Evolutionary conservation across 2,329 filamentous ascomycete genomes (phyloP), one percentile per base, ranked within the genome.

Genomic region (Neurospora sp.): DNA sequence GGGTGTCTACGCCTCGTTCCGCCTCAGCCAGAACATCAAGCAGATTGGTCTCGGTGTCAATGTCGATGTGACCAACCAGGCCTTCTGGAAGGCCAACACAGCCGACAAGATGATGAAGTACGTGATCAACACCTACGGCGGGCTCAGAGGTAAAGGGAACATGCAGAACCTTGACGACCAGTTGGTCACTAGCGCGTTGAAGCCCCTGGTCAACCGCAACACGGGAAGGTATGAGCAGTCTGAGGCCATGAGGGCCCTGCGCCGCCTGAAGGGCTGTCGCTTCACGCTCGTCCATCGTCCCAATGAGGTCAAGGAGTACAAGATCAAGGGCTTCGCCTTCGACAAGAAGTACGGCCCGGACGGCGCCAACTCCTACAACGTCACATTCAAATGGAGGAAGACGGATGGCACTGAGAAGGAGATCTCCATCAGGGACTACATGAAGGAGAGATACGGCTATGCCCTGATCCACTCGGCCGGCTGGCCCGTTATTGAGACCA

Each of bases 21-120:
- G 93, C 58, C 86, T 95, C 28, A 91, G 90, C 66, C 85, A 92
- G 72, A 79, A 75, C 71, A 75, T 73, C 70, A 80, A 82, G 1
- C 84, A 87, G 39, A 85, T 87, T 36, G 88, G 87, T 9, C 84
- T 98, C 6, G 88, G 91, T 0, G 82, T 99, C 77, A 98, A 97
- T 75, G 89, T 97, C 11, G 95, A 99, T 76, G 91, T 97, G 38
- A 91, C 94, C 70, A 97, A 98, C 77, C 92, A 93, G 0, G 92
- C 91, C 13, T 99, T 99, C 81, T 98, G 92, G 91, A 85, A 80
- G 0, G 79, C 77, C 1, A 79, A 82, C 66, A 77, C 76, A 0
- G 68, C 87, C 4, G 80, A 81, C 19, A 74, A 80, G 3, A 70
- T 86, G 2, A 77, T 77, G 0, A 72, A 75, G n/a, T 78, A 77